These are phyloP conservation scores for Lycium ferocissimum DNA, from an alignment of 257 asterid species.

Conservation along the genomic window DNA sequence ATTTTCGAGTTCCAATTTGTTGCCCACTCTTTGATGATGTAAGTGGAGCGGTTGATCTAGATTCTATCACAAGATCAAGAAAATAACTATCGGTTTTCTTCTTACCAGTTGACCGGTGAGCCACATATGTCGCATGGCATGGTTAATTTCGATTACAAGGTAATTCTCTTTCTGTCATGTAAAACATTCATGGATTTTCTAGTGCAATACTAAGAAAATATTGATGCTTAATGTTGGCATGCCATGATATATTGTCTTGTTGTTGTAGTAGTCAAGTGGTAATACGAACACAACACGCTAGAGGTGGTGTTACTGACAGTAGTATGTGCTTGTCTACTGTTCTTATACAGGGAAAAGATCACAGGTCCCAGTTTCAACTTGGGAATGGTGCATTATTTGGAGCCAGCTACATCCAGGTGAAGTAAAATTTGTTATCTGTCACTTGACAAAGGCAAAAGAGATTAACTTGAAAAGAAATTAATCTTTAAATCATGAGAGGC, in stretches of 20 bases:
- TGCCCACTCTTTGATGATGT: not conserved
- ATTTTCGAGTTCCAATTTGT: constrained; percentile 28
- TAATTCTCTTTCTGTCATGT: constrained; percentile 29
- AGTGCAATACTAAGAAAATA: not conserved
- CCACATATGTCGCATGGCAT: constrained; percentile 94
- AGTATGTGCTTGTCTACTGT: constrained; percentile 31
- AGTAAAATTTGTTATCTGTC: constrained; percentile 2
- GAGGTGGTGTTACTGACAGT: not conserved
- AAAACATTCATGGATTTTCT: not conserved
- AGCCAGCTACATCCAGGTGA: constrained; percentile 96
- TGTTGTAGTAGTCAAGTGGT: not conserved
- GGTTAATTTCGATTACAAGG: constrained; percentile 96
- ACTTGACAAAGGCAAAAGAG: not conserved
- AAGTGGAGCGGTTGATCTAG: constrained; percentile 1
- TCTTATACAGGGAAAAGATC: constrained; percentile 78
- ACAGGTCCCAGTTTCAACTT: constrained; percentile 80
- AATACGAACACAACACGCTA: not conserved
- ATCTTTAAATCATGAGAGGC: not conserved
- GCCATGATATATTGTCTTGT: not conserved
- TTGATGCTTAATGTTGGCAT: not conserved
- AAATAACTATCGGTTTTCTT: constrained; percentile 24
- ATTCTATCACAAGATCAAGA: constrained; percentile 7
- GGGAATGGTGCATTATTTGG: constrained; percentile 90
- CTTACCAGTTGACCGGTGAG: constrained; percentile 78
- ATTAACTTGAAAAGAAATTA: not conserved